Evolutionary conservation across 768 basidiomycete species (phyloP), one percentile per base, ranked within the genome.

Genomic region (Rhizopogon sp.): DNA sequence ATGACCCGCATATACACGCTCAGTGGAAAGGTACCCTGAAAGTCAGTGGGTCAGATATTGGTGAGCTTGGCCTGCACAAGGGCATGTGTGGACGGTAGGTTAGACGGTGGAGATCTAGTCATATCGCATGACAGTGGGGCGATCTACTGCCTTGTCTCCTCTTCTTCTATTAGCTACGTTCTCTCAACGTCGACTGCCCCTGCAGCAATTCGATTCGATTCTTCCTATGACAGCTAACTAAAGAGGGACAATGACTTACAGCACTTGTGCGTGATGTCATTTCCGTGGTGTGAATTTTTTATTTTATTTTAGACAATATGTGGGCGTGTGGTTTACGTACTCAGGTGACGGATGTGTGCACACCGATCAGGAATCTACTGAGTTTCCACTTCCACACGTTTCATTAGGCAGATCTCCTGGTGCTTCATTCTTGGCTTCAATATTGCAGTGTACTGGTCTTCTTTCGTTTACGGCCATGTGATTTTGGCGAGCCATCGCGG

Each of bases 61-160:
- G 76, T 37, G 78, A 75, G 39, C 69, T 87, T 43, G 69, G 70
- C 3, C 58, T 75, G 31, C 74, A 85, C 43, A 87, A 86, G 64
- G 74, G 71, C 11, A 79, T 78, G 62, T 87, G 83, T 63, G 74
- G 79, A 28, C 82, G 78, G 72, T 87, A 86, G 87, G 65, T 80
- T n/a, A 83, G 81, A 22, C 70, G 72, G 37, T 83, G 82, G 80
- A 46, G 37, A 16, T 25, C 28, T 31, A 17, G 14, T 37, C 47
- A 49, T 17, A 22, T 10, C 5, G 7, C 44, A 25, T 45, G 39
- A 40, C 39, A 40, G n/a, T 40, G 39, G 39, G n/a, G 6, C n/a
- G 39, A 40, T 40, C 39, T 7, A n/a, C n/a, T n/a, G 39, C 39
- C 39, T 40, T 6, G 20, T 35, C 33, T 17, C 31, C 17, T 14